Evolutionary conservation across 805 yeast species (phyloP).

Genomic region (Candida arabinofermentans): DNA sequence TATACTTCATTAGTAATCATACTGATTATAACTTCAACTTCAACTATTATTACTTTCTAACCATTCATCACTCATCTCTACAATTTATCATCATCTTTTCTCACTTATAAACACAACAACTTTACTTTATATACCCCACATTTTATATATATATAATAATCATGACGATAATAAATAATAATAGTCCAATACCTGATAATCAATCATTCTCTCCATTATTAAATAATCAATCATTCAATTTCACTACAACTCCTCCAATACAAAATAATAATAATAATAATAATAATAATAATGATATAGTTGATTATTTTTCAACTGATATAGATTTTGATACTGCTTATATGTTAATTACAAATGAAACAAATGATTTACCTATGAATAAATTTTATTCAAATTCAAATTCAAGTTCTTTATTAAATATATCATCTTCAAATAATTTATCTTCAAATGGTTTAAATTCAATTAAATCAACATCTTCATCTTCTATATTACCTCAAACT

Average conservation of each 20-base stretch:
- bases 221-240: background rate
- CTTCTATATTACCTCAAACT: constrained; percentile 8
- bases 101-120: background rate
- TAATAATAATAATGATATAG: background rate
- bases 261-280: background rate
- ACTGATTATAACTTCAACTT: too few species aligned
- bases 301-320: constrained; percentile 21
- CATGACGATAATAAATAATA: background rate
- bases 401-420: too few species aligned
- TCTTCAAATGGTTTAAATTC: constrained; percentile 4
- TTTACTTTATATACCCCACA: background rate
- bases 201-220: background rate
- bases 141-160: background rate
- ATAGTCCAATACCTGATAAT: background rate
- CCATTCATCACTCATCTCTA: too few species aligned
- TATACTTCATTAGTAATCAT: too few species aligned
- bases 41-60: too few species aligned
- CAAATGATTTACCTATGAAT: too few species aligned
- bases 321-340: constrained; percentile 36
- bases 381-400: background rate
- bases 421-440: background rate
- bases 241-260: constrained; percentile 1
- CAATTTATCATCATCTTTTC: too few species aligned
- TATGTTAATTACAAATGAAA: constrained; percentile 27
- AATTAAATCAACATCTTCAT: background rate